Base-by-base conservation (phyloP, 2,329 filamentous ascomycete species). In the Chaetomiaceae sp. region DNA sequence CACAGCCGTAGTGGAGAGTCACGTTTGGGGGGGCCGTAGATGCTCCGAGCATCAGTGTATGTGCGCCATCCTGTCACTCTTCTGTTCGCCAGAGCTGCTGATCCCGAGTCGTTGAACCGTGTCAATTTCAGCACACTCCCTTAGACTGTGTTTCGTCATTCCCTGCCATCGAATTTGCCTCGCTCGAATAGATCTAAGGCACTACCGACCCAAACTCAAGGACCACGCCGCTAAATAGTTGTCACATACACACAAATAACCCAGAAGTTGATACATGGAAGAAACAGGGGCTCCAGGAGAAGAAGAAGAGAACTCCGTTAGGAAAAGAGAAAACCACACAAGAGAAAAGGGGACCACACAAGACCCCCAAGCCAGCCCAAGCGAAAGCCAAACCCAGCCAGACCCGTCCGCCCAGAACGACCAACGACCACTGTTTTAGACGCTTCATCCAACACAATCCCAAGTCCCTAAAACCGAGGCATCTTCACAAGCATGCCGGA, bases 381-480 rank as follows among this genome's bases (percentile, higher is more conserved):
- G 14, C 40, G 33, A 54, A 48, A 54, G 27, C 45, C 51, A 45
- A 49, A 49, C 8, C 40, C 39, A 54, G 40, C 45, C 40, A 54
- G 27, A 54, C 37, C 40, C 17, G 33, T 45, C 50, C 52, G n/a
- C n/a, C n/a, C n/a, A n/a, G n/a, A n/a, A n/a, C n/a, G n/a, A 47
- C 47, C 34, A 52, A 54, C 44, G 53, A 57, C 43, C 48, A 53
- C 48, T 20, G n/a, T 57, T 53, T 55, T 54, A 44, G 27, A 46
- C 33, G n/a, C n/a, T 52, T 46, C 39, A 54, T 52, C 59, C 56
- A 55, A 58, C 53, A 48, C 49, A n/a, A 56, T 54, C 48, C 51
- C 54, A 59, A 27, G 51, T 29, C 48, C n/a, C n/a, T n/a, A n/a
- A 47, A 55, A 37, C 27, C 34, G 43, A 47, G 37, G 34, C 19